Percentiles rank a stretch among this genome's conserved stretches.
Evolutionary conservation across 2,329 filamentous ascomycete species (phyloP).

Genomic region (Fusarium protoensiforme): DNA sequence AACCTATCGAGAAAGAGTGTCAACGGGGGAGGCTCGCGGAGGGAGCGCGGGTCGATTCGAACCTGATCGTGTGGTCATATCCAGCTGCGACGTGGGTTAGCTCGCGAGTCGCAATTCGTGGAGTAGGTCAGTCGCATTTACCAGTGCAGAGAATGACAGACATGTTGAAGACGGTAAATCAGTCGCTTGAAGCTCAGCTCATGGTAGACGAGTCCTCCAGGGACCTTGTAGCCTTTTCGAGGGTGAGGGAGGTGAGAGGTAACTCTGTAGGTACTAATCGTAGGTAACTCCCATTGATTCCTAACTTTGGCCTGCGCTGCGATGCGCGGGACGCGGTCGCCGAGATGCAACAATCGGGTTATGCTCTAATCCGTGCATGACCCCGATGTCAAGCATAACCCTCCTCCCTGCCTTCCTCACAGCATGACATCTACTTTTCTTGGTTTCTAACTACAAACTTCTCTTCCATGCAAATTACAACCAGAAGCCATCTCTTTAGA

Average conservation of each 20-base stretch:
- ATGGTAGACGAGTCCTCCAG: slow-evolving; percentile 35
- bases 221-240: slow-evolving; percentile 24
- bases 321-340: slow-evolving; percentile 11
- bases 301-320: slow-evolving; percentile 26
- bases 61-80: slow-evolving; percentile 73
- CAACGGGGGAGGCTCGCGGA: slow-evolving; percentile 16
- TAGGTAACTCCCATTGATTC: slow-evolving; percentile 26
- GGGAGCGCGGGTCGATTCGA: slow-evolving; percentile 33
- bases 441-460: not conserved
- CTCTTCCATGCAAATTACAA: not conserved
- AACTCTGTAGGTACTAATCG: not conserved
- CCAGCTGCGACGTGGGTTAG: slow-evolving; percentile 57
- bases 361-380: slow-evolving; percentile 16
- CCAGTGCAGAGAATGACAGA: slow-evolving; percentile 73
- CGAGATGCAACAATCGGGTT: slow-evolving; percentile 25
- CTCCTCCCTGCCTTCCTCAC: not conserved
- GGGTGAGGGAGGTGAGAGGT: slow-evolving; percentile 14
- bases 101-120: not conserved
- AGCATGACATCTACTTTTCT: not conserved
- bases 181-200: slow-evolving; percentile 35
- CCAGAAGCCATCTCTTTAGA: not conserved
- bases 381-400: not conserved
- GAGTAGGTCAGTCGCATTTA: slow-evolving; percentile 46
- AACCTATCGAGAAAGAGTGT: slow-evolving; percentile 68
- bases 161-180: slow-evolving; percentile 52